Base-by-base conservation (phyloP, 495 filamentous ascomycete species). In the Annulohypoxylon bovei region DNA sequence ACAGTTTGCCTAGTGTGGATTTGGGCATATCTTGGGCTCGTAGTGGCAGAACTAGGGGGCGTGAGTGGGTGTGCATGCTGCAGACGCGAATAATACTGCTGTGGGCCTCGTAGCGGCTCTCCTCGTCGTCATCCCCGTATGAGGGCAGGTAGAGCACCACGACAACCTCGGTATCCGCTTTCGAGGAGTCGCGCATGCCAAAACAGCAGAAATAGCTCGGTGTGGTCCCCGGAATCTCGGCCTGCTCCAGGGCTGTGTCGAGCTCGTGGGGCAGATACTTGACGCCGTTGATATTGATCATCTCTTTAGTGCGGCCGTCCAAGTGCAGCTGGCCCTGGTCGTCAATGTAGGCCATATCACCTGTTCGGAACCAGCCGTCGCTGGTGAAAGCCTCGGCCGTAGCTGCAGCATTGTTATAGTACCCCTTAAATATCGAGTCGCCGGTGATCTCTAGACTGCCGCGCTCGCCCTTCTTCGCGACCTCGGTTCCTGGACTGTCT, bases 361-460 rank as follows among this genome's bases (percentile, higher is more conserved):
- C 90, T 1, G 90, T 92, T 42, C 84, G 83, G 78, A 92, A 91
- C 85, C 88, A 93, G 2, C 89, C 88, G 62, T 92, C 89, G 22
- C 27, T 32, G 1, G 86, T 88, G 53, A 91, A 86, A 0, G 89
- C 79, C 20, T 86, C 77, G 2, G 60, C 75, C 4, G 88, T 92
- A 4, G 82, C 86, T 32, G 80, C 72, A 0, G 76, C 73, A 64
- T 92, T 88, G 63, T 88, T 86, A 69, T 85, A 85, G 73, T 92
- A 92, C 22, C 81, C 81, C 33, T 82, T 78, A 76, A 90, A 91
- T 4, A 91, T 77, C 20, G 86, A 81, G 2, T 81, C 76, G 20
- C 78, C 77, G 25, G 33, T 30, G 1, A 80, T 44, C 32, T 80
- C 71, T 0, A 80, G 67, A 42, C 77, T 11, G 20, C 42, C 46